phyloP scores from a whole-genome alignment of 1,139 yeast genomes.

The Suhomyces coccinellae region DNA sequence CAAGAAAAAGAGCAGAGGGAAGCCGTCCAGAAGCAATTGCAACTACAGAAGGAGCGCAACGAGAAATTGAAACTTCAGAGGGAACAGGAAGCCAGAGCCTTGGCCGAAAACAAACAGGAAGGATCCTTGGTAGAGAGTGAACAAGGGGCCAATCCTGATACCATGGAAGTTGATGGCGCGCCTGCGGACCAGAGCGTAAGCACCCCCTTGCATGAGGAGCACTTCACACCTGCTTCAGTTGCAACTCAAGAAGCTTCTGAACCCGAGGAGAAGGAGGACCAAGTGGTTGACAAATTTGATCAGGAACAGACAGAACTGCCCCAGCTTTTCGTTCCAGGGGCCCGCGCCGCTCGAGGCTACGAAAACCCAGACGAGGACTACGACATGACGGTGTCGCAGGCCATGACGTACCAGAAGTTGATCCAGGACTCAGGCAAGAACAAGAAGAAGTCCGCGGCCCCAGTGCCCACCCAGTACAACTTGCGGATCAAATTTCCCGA shows the following conservation, averaged over 20 bases:
- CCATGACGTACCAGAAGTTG: slow-evolving; percentile 51
- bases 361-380: slow-evolving; percentile 51
- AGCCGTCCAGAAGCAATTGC: slow-evolving; percentile 22
- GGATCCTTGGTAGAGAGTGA: slow-evolving; percentile 1
- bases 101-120: not conserved
- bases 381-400: slow-evolving; percentile 54
- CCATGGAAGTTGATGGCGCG: too few species aligned
- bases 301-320: slow-evolving; percentile 16
- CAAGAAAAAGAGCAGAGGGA: slow-evolving; percentile 21
- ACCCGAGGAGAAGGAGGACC: not conserved
- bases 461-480: slow-evolving; percentile 30
- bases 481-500: slow-evolving; percentile 58
- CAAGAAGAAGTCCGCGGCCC: slow-evolving; percentile 25
- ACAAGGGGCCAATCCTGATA: not conserved
- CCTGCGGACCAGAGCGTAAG: too few species aligned
- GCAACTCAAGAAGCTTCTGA: not conserved
- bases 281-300: not conserved
- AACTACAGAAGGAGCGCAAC: slow-evolving; percentile 18
- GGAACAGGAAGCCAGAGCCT: slow-evolving; percentile 1
- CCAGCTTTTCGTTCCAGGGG: slow-evolving; percentile 26
- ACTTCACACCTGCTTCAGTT: too few species aligned
- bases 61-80: slow-evolving; percentile 11
- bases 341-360: slow-evolving; percentile 18
- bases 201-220: too few species aligned
- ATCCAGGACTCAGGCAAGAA: slow-evolving; percentile 41